Percentiles rank a stretch among this genome's conserved stretches.
These are phyloP conservation scores for Polytrichum commune DNA, from an alignment of 225 moss, liverwort and hornwort genomes.

Conservation along the genomic window DNA sequence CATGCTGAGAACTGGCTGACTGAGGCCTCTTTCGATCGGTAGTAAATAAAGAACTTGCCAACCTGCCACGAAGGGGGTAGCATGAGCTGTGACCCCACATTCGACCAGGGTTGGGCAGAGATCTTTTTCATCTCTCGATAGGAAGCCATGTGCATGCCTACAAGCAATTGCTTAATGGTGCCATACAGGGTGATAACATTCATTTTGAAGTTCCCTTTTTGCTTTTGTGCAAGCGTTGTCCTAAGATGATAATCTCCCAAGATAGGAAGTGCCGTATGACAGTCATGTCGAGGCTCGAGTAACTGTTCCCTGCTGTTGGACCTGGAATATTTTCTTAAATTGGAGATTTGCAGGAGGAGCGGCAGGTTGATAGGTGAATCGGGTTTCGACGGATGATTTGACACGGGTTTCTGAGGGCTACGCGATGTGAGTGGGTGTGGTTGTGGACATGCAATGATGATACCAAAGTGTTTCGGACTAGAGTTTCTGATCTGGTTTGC, in stretches of 20 bases:
- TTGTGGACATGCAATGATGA: constrained; percentile 6
- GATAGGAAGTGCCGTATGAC: constrained; percentile 35
- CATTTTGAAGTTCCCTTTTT: not conserved
- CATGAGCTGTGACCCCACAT: constrained; percentile 13
- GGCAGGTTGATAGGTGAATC: not conserved
- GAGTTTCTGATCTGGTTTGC: constrained; percentile 14
- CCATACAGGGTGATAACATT: constrained; percentile 26
- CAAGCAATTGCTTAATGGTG: constrained; percentile 15
- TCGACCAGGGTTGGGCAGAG: constrained; percentile 23
- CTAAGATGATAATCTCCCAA: constrained; percentile 18
- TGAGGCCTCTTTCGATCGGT: constrained; percentile 6
- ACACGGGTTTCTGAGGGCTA: constrained; percentile 21
- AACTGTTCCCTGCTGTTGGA: too few species aligned
- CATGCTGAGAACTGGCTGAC: constrained; percentile 22
- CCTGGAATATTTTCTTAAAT: not conserved
- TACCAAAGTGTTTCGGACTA: constrained; percentile 16
- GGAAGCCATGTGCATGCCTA: constrained; percentile 21
- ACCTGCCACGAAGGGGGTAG: constrained; percentile 27
- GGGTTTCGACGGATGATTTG: constrained; percentile 13
- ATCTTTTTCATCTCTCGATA: constrained; percentile 20
- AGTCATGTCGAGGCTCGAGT: not conserved
- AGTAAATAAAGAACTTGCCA: not conserved
- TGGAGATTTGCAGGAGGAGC: not conserved
- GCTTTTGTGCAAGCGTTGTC: not conserved
- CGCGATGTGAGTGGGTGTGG: not conserved